phyloP scores from a whole-genome alignment of 768 basidiomycete genomes.

The Boletus huronensis region DNA sequence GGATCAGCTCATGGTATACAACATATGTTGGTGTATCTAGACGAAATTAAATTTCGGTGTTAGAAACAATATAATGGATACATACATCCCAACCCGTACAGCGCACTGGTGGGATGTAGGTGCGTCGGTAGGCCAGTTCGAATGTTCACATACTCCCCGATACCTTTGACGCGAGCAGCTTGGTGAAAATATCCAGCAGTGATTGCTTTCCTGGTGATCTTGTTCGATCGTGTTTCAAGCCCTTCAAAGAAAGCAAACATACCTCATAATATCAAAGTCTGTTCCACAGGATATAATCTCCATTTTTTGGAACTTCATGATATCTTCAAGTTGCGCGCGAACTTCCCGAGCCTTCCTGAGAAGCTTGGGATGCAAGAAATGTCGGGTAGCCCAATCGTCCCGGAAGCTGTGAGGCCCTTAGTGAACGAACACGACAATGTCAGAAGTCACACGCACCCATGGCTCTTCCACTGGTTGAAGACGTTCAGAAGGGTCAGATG shows the following conservation, averaged over 20 bases:
- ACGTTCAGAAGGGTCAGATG: conserved; percentile 95
- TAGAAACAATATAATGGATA: conserved; percentile 7
- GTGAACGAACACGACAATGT: not conserved
- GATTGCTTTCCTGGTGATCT: conserved; percentile 77
- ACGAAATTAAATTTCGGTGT: conserved; percentile 1
- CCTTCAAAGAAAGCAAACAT: conserved; percentile 12
- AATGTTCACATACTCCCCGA: conserved; percentile 98
- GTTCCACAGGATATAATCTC: conserved; percentile 87
- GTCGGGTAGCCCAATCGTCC: conserved; percentile 92
- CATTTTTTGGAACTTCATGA: conserved; percentile 99
- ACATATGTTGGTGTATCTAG: conserved; percentile 94
- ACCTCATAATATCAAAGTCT: conserved; percentile 89
- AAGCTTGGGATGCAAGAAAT: conserved; percentile 96
- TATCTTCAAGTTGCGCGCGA: conserved; percentile 92
- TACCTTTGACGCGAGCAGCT: conserved; percentile 96
- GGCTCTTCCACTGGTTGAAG: conserved; percentile 97
- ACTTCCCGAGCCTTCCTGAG: conserved; percentile 95
- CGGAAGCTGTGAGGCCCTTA: conserved; percentile 55
- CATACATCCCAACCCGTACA: conserved; percentile 94
- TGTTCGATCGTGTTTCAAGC: not conserved
- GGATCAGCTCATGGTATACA: conserved; percentile 93
- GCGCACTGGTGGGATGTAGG: conserved; percentile 92
- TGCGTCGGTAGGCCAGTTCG: conserved; percentile 93
- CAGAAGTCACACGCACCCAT: conserved; percentile 57
- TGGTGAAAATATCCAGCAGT: conserved; percentile 99